These are phyloP conservation scores for Rheum nobile DNA, from an alignment of 148 eudicot genomes.

Conservation along the genomic window DNA sequence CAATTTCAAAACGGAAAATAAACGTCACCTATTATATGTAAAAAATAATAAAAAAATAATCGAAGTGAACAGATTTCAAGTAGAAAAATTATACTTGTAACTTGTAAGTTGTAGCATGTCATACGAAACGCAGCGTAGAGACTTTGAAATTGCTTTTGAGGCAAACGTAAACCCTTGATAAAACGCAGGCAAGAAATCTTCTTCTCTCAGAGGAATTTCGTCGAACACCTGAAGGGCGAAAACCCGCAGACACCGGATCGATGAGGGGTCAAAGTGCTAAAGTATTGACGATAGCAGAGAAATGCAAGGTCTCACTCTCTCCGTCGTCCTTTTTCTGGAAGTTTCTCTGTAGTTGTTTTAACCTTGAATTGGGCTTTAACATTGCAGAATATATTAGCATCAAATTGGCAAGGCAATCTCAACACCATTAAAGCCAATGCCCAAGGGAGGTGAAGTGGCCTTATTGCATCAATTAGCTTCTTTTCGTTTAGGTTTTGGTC, in stretches of 20 bases:
- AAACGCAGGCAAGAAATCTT: background rate
- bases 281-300: slow-evolving; percentile 46
- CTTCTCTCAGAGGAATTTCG: slow-evolving; percentile 15
- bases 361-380: background rate
- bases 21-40: background rate
- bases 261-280: slow-evolving; percentile 45
- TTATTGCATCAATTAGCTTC: background rate
- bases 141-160: no score
- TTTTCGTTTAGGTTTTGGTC: background rate
- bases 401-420: slow-evolving; percentile 88
- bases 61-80: no score
- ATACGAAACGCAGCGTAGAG: background rate
- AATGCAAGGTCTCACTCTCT: slow-evolving; percentile 54
- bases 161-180: no score
- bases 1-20: background rate
- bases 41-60: no score
- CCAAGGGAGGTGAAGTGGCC: slow-evolving; percentile 41
- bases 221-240: slow-evolving; percentile 30
- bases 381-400: slow-evolving; percentile 63
- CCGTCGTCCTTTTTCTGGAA: slow-evolving; percentile 1
- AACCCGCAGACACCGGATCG: background rate
- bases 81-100: no score
- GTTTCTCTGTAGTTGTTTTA: background rate
- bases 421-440: slow-evolving; percentile 72
- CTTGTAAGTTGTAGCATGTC: background rate